Evolutionary conservation across 108 stramenopile genomes (phyloP).

Genomic region (Cyclotella sp.): DNA sequence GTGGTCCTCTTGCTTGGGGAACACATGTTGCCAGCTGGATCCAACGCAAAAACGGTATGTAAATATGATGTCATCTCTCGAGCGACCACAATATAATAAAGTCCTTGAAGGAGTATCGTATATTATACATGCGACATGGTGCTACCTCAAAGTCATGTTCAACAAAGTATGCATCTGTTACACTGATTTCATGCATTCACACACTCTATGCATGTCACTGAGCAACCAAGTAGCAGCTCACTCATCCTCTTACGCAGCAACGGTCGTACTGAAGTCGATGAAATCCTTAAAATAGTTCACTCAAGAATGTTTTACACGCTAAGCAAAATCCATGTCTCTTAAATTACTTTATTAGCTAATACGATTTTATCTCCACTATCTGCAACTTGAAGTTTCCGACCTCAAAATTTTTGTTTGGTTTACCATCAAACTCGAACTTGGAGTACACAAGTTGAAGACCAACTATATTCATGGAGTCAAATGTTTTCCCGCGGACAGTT

Average conservation of each 20-base stretch:
- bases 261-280: conserved; percentile 17
- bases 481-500: conserved; percentile 49
- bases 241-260: too few relatives aligned
- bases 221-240: too few relatives aligned
- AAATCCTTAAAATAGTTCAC: conserved; percentile 25
- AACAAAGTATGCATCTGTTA: too few relatives aligned
- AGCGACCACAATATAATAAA: not conserved
- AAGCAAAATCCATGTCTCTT: too few relatives aligned
- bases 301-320: conserved; percentile 17
- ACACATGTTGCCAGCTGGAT: conserved; percentile 93
- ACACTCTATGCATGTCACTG: too few relatives aligned
- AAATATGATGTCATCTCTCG: conserved; percentile 41
- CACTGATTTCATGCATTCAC: too few relatives aligned
- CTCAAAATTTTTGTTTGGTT: conserved; percentile 61
- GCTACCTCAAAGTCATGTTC: too few relatives aligned
- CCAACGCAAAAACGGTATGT: conserved; percentile 94
- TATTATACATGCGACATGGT: too few relatives aligned
- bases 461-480: conserved; percentile 55
- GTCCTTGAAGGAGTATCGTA: too few relatives aligned
- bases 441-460: conserved; percentile 81
- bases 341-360: too few relatives aligned
- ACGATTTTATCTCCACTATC: conserved; percentile 20
- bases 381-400: conserved; percentile 55
- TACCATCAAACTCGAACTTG: conserved; percentile 85
- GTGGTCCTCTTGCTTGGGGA: conserved; percentile 92